A percentile compares a stretch with the other conserved stretches of the same genome.
These are phyloP conservation scores for Malassezia caprae DNA, from an alignment of 1,284 basidiomycete species.

Conservation along the genomic window DNA sequence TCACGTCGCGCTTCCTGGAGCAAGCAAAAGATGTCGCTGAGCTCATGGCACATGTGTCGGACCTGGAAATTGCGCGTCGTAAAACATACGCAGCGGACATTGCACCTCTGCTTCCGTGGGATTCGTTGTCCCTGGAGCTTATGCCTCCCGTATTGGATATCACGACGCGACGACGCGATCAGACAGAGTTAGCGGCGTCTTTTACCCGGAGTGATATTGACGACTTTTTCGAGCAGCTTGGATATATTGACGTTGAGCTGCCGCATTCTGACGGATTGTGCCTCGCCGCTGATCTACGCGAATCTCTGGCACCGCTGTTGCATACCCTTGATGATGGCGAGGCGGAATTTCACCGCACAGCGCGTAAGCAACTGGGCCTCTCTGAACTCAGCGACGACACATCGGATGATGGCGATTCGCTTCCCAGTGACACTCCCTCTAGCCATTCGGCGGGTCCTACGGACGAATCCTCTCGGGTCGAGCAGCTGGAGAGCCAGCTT, in stretches of 20 bases:
- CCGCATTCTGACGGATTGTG: neutral
- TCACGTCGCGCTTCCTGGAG: conserved; percentile 49
- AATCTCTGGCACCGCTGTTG: neutral
- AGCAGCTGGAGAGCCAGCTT: conserved; percentile 7
- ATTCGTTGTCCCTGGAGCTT: conserved; percentile 33
- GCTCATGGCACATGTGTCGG: conserved; percentile 41
- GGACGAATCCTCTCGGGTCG: neutral
- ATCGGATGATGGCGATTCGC: neutral
- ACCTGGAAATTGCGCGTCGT: conserved; percentile 30
- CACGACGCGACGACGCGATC: conserved; percentile 25
- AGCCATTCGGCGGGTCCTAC: neutral
- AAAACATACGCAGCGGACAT: conserved; percentile 26
- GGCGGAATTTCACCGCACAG: neutral
- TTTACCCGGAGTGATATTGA: conserved; percentile 28
- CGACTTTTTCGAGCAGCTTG: conserved; percentile 26
- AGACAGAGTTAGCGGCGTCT: conserved; percentile 1
- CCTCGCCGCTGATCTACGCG: neutral
- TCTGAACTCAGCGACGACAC: neutral
- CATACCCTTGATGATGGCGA: neutral
- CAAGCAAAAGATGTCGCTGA: conserved; percentile 40
- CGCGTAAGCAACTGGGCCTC: neutral
- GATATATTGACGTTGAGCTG: conserved; percentile 24
- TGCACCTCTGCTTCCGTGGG: conserved; percentile 33
- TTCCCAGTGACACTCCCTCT: neutral
- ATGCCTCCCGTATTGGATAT: conserved; percentile 37